These are phyloP conservation scores for Neoarthrinium moseri DNA, from an alignment of 2,329 filamentous ascomycete species.

Conservation along the genomic window DNA sequence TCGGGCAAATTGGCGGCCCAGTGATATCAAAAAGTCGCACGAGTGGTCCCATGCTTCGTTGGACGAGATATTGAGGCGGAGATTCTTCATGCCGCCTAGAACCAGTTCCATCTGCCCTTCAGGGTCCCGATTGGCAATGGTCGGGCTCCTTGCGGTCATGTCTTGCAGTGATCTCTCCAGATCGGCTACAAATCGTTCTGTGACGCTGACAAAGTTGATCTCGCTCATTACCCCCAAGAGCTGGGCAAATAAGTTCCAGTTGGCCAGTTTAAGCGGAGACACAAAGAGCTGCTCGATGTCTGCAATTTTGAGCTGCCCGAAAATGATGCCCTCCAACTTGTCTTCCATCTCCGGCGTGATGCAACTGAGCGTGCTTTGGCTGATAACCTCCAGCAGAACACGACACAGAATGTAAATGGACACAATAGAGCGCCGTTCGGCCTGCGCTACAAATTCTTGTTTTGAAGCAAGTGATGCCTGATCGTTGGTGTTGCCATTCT, in stretches of 20 bases:
- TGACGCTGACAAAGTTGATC: conserved; percentile 83
- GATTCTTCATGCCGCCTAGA: conserved; percentile 85
- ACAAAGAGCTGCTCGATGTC: conserved; percentile 77
- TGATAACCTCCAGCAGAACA: conserved; percentile 90
- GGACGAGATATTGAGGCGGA: conserved; percentile 73
- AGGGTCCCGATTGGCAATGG: conserved; percentile 57
- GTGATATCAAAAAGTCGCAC: conserved; percentile 81
- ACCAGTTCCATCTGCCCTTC: conserved; percentile 86
- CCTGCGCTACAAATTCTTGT: conserved; percentile 73
- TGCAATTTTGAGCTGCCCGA: conserved; percentile 87
- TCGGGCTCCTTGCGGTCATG: conserved; percentile 66
- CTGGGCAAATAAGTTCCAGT: conserved; percentile 93
- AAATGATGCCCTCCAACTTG: conserved; percentile 92
- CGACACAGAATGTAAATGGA: conserved; percentile 96
- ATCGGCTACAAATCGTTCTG: conserved; percentile 77
- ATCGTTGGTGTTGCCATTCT: conserved; percentile 31
- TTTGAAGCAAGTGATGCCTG: conserved; percentile 42
- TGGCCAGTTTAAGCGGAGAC: conserved; percentile 83
- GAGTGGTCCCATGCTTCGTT: conserved; percentile 79
- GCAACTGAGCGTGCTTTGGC: conserved; percentile 77
- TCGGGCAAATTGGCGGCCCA: conserved; percentile 79
- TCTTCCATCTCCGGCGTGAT: conserved; percentile 92
- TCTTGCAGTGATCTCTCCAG: conserved; percentile 78
- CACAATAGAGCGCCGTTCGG: conserved; percentile 86
- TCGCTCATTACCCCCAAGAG: conserved; percentile 95